Evolutionary conservation across 495 filamentous ascomycete species (phyloP).

Genomic region (Penicillium psychrofluorescens): DNA sequence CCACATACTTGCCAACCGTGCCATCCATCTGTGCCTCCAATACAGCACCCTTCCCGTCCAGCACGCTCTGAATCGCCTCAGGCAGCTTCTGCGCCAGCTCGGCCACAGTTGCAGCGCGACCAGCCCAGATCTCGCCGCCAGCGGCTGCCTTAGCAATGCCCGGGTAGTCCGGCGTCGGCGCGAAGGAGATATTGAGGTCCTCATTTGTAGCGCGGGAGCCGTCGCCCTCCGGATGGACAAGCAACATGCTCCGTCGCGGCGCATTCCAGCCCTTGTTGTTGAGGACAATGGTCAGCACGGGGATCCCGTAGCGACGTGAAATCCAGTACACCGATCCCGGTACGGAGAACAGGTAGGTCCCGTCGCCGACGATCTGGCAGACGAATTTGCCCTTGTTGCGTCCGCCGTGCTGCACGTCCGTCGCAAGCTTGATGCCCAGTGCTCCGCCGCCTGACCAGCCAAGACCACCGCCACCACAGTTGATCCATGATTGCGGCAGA

Average conservation of each 20-base stretch:
- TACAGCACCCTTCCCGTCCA: conserved; percentile 61
- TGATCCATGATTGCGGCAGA: conserved; percentile 77
- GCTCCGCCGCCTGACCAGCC: conserved; percentile 93
- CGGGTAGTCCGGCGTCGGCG: conserved; percentile 77
- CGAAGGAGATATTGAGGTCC: conserved; percentile 86
- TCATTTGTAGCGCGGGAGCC: conserved; percentile 72
- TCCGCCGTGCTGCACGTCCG: conserved; percentile 50
- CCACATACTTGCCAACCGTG: conserved; percentile 33
- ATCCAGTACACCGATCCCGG: conserved; percentile 95
- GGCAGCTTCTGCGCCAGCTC: conserved; percentile 55
- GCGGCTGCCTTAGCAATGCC: conserved; percentile 88
- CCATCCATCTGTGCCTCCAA: conserved; percentile 49
- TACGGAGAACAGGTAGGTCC: conserved; percentile 83
- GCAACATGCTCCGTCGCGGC: conserved; percentile 63
- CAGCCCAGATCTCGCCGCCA: conserved; percentile 69
- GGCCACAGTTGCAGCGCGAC: conserved; percentile 52
- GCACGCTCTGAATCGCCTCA: conserved; percentile 60
- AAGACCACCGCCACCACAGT: conserved; percentile 88
- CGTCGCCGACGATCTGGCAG: conserved; percentile 88
- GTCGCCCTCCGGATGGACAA: conserved; percentile 78
- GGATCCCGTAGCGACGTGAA: conserved; percentile 74
- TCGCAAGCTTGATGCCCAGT: conserved; percentile 82
- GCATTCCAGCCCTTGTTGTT: conserved; percentile 97
- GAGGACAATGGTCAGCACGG: conserved; percentile 81
- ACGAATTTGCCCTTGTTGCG: conserved; percentile 74